phyloP scores from a whole-genome alignment of 352 stramenopile genomes.

The Phytophthora hybrid region DNA sequence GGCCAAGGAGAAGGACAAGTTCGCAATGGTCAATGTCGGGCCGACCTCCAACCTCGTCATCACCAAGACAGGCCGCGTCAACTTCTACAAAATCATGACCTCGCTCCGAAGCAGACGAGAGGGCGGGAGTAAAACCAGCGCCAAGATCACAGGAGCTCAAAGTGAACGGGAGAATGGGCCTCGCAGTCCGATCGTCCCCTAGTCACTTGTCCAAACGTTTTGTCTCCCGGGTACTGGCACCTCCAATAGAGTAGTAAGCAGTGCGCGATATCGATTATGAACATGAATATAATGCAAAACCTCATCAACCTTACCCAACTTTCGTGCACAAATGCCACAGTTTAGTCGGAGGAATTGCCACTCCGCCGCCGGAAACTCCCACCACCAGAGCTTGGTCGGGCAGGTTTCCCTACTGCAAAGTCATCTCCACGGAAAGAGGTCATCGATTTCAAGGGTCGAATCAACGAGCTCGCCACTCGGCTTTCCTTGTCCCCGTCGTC shows the following conservation, averaged over 20 bases:
- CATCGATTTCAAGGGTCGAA: conserved; percentile 42
- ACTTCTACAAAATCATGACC: conserved; percentile 33
- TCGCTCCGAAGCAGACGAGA: conserved; percentile 39
- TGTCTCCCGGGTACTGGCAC: conserved; percentile 8
- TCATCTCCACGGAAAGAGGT: conserved; percentile 39
- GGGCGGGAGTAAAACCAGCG: conserved; percentile 22
- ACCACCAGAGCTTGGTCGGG: conserved; percentile 37
- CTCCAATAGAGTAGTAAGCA: conserved; percentile 20
- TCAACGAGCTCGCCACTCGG: conserved; percentile 44
- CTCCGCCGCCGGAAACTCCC: conserved; percentile 47
- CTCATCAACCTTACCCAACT: conserved; percentile 2
- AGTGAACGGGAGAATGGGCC: conserved; percentile 17
- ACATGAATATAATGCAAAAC: conserved; percentile 29
- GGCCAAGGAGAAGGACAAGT: conserved; percentile 33
- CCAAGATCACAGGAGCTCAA: conserved; percentile 16
- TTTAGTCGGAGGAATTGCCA: conserved; percentile 57
- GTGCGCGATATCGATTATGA: conserved; percentile 31
- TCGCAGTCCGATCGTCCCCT: conserved; percentile 5
- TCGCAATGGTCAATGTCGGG: conserved; percentile 12
- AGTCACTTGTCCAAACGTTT: conserved; percentile 5
- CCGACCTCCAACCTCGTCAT: conserved; percentile 32
- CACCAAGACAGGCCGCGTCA: conserved; percentile 32
- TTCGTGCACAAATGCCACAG: neutral
- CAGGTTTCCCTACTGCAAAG: conserved; percentile 45
- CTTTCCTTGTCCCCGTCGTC: conserved; percentile 79